Base-by-base conservation (phyloP, 768 basidiomycete species). In the Hygrocybe punicea region DNA sequence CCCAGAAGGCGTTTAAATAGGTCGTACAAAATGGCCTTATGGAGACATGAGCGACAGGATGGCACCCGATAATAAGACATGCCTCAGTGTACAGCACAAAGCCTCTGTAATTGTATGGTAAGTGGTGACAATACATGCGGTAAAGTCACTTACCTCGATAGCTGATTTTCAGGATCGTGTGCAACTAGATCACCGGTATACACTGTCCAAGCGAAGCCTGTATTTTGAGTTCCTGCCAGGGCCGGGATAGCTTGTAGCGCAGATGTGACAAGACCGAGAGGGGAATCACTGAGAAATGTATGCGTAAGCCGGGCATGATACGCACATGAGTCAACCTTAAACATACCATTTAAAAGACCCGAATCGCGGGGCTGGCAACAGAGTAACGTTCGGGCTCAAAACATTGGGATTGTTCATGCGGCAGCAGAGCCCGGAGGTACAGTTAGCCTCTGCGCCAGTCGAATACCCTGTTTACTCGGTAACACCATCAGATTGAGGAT, bases 181-280 rank as follows among this genome's bases (percentile, higher is more conserved):
- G 85, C 82, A 37, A 89, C 80, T 40, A 91, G 67, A 65, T 91
- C 89, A 21, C 89, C 89, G 0, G 89, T 91, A 63, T 79, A 90
- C 16, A 91, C 47, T 0, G 81, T 80, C 66, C 83, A 89, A 23
- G 78, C 77, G 64, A 91, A 87, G 2, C 84, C 85, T 13, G 75
- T 80, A 1, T 76, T 69, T 62, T 81, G 65, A 8, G 89, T 87
- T 7, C 78, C 83, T 21, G 87, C 77, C 24, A 91, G 71, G 2
- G 75, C 76, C 19, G 89, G 88, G 56, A 91, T 87, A 3, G 86
- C 80, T 63, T 87, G 68, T 21, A 91, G 72, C 1, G 80, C 84
- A 13, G 89, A 75, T 45, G 84, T 58, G 9, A 73, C 81, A 36
- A 91, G 76, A 19, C 85, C 75, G 60, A 81, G 74, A 1, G 89